Evolutionary conservation across 345 rosid genomes (phyloP), one percentile per base, ranked within the genome.

Genomic region (Toxicodendron radicans): DNA sequence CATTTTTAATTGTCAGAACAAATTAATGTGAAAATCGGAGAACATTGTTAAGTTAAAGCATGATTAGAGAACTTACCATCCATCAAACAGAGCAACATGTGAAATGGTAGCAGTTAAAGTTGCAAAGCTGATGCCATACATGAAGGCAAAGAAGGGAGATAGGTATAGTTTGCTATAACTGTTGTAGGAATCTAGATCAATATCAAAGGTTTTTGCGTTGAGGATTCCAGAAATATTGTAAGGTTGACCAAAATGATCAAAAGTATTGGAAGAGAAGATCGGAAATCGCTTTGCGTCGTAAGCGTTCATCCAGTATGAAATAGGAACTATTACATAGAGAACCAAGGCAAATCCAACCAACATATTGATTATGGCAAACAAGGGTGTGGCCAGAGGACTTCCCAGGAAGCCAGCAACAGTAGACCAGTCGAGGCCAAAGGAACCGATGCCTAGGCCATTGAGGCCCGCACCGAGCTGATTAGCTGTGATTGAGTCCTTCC

Each of bases 71-170:
- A 17, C 65, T 70, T 88, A 86, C 93, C 85, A 79, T 79, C 97
- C 95, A 11, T 91, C 87, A 53, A 63, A 83, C 46, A 11, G 80
- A 35, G 87, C 81, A 20, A 92, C 97, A 68, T 94, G 97, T 0
- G 97, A 82, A 69, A 92, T 75, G 59, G 88, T 86, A 18, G 97
- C 82, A 0, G 53, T 54, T 24, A 91, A 76, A 58, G 86, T 70
- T 24, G 91, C 97, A 58, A 91, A 94, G 83, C 85, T 80, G 49
- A 88, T 68, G 14, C 98, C 98, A 53, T 92, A 92, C n/a, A 33
- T 32, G 68, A 89, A 57, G 4, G 94, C 93, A 41, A 94, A 91
- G 38, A 86, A 68, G 20, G 88, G 74, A 73, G 93, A 83, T 58
- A 94, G 43, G 77, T 92, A 73, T 54, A 94, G 85, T 58, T 87